Conservation (phyloP, 768 basidiomycete species). For the Floccularia luteovirens region DNA sequence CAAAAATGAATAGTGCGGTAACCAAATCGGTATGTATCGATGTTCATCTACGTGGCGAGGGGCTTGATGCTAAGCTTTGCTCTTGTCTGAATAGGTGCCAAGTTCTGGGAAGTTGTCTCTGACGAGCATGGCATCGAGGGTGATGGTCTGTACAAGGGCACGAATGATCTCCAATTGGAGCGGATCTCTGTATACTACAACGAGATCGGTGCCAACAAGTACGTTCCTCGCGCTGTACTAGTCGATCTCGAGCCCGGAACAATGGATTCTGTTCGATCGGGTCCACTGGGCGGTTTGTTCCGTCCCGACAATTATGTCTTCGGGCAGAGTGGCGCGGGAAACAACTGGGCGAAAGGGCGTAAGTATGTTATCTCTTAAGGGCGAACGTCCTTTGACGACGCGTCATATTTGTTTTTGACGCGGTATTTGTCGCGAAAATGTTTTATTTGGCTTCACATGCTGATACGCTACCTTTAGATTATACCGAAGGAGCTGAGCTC, state of each 20-base stretch:
- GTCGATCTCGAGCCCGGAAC: slow-evolving; percentile 98
- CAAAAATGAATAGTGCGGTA: slow-evolving; percentile 68
- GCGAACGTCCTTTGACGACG: slow-evolving; percentile 3
- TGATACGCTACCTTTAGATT: slow-evolving; percentile 40
- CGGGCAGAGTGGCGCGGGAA: slow-evolving; percentile 96
- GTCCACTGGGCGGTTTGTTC: slow-evolving; percentile 88
- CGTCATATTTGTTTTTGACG: slow-evolving; percentile 11
- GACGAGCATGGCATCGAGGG: slow-evolving; percentile 96
- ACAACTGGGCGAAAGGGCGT: slow-evolving; percentile 99
- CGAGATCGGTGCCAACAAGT: slow-evolving; percentile 91
- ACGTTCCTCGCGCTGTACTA: slow-evolving; percentile 96
- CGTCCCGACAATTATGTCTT: slow-evolving; percentile 98
- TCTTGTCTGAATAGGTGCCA: slow-evolving; percentile 55
- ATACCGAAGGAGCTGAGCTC: slow-evolving; percentile 95
- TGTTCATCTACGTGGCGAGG: slow-evolving; percentile 11
- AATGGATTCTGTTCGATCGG: slow-evolving; percentile 88
- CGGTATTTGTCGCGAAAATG: slow-evolving; percentile 5
- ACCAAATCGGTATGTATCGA: slow-evolving; percentile 85
- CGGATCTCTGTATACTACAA: slow-evolving; percentile 98
- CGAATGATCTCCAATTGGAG: slow-evolving; percentile 92
- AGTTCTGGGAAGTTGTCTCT: slow-evolving; percentile 97
- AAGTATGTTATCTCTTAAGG: slow-evolving; percentile 28
- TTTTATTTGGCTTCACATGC: slow-evolving; percentile 1
- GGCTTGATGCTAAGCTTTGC: slow-evolving; percentile 10
- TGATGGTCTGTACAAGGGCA: slow-evolving; percentile 93